These are phyloP conservation scores for Paramarasmius palmivorus DNA, from an alignment of 1,284 basidiomycete species.

Conservation along the genomic window DNA sequence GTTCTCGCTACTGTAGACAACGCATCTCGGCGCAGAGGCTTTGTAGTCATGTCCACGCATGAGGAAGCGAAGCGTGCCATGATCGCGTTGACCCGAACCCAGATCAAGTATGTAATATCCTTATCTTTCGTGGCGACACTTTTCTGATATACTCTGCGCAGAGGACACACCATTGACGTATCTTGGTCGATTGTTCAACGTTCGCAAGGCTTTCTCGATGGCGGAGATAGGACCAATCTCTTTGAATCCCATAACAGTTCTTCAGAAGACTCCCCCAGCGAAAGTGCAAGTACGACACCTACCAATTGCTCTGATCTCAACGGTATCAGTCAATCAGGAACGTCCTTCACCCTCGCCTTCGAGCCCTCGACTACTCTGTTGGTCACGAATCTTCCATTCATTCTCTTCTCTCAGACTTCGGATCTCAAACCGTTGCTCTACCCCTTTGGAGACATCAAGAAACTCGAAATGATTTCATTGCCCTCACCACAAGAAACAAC, in stretches of 20 bases:
- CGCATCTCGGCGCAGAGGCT: conserved; percentile 75
- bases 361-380: conserved; percentile 53
- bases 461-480: conserved; percentile 41
- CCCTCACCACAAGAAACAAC: conserved; percentile 38
- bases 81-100: conserved; percentile 60
- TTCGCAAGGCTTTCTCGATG: conserved; percentile 77
- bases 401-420: conserved; percentile 64
- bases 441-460: conserved; percentile 69
- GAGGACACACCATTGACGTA: conserved; percentile 70
- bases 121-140: conserved; percentile 1
- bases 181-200: conserved; percentile 84
- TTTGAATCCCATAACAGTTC: conserved; percentile 47
- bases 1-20: conserved; percentile 80
- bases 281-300: conserved; percentile 21
- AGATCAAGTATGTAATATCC: conserved; percentile 60
- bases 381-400: conserved; percentile 63
- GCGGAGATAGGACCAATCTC: conserved; percentile 70
- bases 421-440: conserved; percentile 72
- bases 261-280: conserved; percentile 25
- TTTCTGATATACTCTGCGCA: conserved; percentile 26
- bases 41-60: conserved; percentile 74
- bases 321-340: conserved; percentile 27
- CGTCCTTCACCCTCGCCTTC: conserved; percentile 33
- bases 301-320: conserved; percentile 20
- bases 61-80: conserved; percentile 69